Conservation (phyloP, 2,329 filamentous ascomycete genomes). For the Botrytis cinerea region DNA sequence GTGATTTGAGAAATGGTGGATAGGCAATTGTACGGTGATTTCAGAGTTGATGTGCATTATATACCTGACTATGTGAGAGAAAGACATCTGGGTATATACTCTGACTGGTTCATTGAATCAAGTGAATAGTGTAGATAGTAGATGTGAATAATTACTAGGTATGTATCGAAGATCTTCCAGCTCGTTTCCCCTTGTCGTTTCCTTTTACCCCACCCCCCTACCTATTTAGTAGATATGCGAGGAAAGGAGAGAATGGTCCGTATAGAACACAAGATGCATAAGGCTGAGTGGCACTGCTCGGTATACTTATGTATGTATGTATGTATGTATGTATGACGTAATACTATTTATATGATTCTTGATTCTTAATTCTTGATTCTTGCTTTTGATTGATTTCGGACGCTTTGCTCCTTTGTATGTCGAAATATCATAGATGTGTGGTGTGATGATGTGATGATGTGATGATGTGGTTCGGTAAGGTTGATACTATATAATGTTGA, state of each 20-base stretch:
- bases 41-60: neutral
- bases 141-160: neutral
- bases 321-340: neutral
- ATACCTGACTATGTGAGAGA: neutral
- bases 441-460: neutral
- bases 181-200: neutral
- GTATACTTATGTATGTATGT: neutral
- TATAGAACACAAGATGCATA: neutral
- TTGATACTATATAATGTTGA: too few species aligned
- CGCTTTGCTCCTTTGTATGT: neutral
- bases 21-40: neutral
- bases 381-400: neutral
- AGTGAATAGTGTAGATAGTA: neutral
- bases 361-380: too few species aligned
- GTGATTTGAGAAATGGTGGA: neutral
- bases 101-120: neutral
- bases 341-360: neutral
- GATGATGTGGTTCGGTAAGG: neutral
- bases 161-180: neutral
- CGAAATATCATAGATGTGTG: too few species aligned
- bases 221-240: neutral
- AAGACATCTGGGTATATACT: neutral
- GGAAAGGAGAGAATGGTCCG: neutral
- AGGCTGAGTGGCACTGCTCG: too few species aligned
- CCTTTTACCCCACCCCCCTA: neutral